Base-by-base conservation (phyloP, 2,329 filamentous ascomycete genomes). In the Fusarium neocosmosporiellum region DNA sequence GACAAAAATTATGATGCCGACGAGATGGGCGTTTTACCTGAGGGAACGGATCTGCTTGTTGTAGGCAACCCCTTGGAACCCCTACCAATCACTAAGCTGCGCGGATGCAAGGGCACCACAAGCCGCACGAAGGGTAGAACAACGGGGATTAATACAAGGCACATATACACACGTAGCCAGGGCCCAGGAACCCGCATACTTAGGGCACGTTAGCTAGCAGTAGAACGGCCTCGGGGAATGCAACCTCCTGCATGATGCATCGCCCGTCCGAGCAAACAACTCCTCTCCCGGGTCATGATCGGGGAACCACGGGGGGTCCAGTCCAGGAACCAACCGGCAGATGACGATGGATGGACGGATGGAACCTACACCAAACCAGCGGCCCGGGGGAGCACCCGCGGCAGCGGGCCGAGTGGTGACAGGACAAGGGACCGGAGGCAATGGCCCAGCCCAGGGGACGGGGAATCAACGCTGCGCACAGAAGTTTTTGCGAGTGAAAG, bases 231-330 rank as follows among this genome's bases (percentile, higher is more conserved):
- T 63, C 43, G 37, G 48, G 65, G 24, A 63, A 70, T 65, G 74
- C 71, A 66, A 63, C 64, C 73, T 77, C 75, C 71, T 78, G 73
- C 76, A 76, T 78, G 67, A 63, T 73, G 71, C 68, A 75, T 73
- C 64, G 60, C 50, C 50, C 33, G 61, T 53, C 58, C 48, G 48
- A 48, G 59, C 55, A 41, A 65, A 34, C 71, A 67, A 66, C 50
- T 53, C 39, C 36, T 29, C 43, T 53, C 46, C n/a, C 46, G 27
- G 46, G 24, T 31, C 46, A 53, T 53, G 46, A 57, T 37, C 63
- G 69, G 66, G 66, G 70, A 62, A 50, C 33, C 39, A 55, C 60
- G 64, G 60, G 31, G 20, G 53, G 54, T 39, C 20, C 50, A 55
- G 50, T 70, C 75, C 73, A 72, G 61, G 55, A 36, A 65, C 41